Conservation (phyloP, 169 alveolate species). For the Theileria annulata region DNA sequence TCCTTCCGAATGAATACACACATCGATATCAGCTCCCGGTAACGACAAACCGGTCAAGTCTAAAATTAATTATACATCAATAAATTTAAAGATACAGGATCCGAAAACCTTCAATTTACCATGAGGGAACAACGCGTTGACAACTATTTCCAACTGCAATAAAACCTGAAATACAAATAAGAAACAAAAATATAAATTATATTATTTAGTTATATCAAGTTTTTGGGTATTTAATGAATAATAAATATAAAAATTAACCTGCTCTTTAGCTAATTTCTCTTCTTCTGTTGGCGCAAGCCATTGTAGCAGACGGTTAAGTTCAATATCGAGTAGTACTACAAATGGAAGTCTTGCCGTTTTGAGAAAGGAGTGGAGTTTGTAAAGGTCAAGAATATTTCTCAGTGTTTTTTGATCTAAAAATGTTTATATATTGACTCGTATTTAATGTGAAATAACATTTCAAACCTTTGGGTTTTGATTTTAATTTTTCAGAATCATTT, state of each 20-base stretch:
- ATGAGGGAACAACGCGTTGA: slow-evolving; percentile 56
- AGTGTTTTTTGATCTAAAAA: slow-evolving; percentile 15
- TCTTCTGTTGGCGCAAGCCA: slow-evolving; percentile 62
- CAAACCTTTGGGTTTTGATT: background rate
- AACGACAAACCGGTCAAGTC: slow-evolving; percentile 63
- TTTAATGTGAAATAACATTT: no score
- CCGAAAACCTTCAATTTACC: slow-evolving; percentile 51
- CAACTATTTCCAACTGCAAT: slow-evolving; percentile 49
- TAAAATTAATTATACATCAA: background rate
- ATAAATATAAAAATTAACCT: slow-evolving; percentile 12
- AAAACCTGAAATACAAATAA: slow-evolving; percentile 28
- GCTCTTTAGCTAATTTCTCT: slow-evolving; percentile 53
- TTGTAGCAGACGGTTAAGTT: slow-evolving; percentile 42
- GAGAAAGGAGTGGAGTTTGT: slow-evolving; percentile 17
- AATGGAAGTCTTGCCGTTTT: slow-evolving; percentile 15
- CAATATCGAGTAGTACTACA: slow-evolving; percentile 48
- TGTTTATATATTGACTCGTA: background rate
- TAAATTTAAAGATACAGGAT: slow-evolving; percentile 33
- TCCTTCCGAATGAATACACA: slow-evolving; percentile 45
- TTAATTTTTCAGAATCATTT: background rate
- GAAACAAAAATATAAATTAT: no score
- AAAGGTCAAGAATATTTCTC: slow-evolving; percentile 30
- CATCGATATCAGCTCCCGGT: slow-evolving; percentile 66
- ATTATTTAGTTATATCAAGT: background rate
- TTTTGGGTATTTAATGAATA: no score